Evolutionary conservation across 2,329 filamentous ascomycete species (phyloP), one percentile per base, ranked within the genome.

Genomic region (Aspergillus floridensis): DNA sequence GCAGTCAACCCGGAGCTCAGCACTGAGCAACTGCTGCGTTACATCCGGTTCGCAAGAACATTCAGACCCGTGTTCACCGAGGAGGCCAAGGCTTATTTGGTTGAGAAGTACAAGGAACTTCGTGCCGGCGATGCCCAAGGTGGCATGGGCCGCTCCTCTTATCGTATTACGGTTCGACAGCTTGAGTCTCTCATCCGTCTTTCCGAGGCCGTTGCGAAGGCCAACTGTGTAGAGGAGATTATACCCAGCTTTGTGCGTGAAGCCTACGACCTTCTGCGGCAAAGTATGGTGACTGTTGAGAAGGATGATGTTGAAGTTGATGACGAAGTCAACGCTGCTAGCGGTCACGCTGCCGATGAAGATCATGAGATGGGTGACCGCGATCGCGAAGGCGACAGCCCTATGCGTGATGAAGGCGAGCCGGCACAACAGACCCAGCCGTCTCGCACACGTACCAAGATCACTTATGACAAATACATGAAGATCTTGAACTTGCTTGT

Each of bases 271-370:
- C 84, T 99, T 10, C 85, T 99, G 12, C 84, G 92, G 47, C 93
- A 97, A 77, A 95, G 90, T 75, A 99, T 99, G 74, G 97, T 99
- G 69, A 95, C 90, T 1, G 95, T 99, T 26, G 95, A 99, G 77
- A 95, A 98, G 71, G 95, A 99, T 68, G 95, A 99, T 69, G 88
- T 99, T 16, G 93, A 98, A 71, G 88, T 99, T 62, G 92, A 96
- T 56, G 92, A 93, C 5, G 88, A 91, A 3, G 89, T 75, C 70
- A n/a, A 74, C 59, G 60, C 80, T 79, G 62, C 81, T 82, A 61
- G 74, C 79, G 59, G 82, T 77, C 48, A 78, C 71, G 68, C 61
- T 22, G 77, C 77, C 16, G 80, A 78, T 12, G 78, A 78, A 3
- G 79, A 81, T 14, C 81, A 83, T 2, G 83, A 83, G 2, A 81